phyloP scores from a whole-genome alignment of 192 early-diverging fungal genomes.

The Phycomyces nitens region DNA sequence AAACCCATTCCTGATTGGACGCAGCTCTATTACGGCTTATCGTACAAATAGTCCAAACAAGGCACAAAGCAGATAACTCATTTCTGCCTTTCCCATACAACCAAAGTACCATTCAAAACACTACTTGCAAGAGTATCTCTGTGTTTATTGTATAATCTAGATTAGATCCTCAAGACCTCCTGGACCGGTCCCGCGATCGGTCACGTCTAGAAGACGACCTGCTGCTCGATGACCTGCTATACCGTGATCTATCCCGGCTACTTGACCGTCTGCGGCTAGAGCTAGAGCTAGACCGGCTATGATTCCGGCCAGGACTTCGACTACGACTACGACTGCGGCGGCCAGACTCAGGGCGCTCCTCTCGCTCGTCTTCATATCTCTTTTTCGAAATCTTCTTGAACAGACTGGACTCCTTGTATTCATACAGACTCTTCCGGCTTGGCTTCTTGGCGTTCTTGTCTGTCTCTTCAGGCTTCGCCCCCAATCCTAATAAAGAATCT shows the following conservation, averaged over 20 bases:
- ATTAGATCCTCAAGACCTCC: not conserved
- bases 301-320: not conserved
- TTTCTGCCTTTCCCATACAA: no score
- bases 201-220: conserved; percentile 8
- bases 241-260: not conserved
- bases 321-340: conserved; percentile 5
- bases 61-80: no score
- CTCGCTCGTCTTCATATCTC: conserved; percentile 11
- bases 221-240: not conserved
- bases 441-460: conserved; percentile 41
- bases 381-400: conserved; percentile 27
- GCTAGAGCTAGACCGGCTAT: not conserved
- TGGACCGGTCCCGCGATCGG: not conserved
- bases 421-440: conserved; percentile 9
- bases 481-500: conserved; percentile 77
- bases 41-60: no score
- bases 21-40: no score
- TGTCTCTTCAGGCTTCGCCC: conserved; percentile 65
- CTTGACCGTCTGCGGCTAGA: not conserved
- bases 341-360: not conserved
- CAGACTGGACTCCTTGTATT: conserved; percentile 29
- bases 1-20: no score
- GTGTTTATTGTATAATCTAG: no score
- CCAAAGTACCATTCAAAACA: no score
- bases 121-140: no score